Conservation (phyloP, 73 alveolate genomes). For the Symbiodinium pilosum region DNA sequence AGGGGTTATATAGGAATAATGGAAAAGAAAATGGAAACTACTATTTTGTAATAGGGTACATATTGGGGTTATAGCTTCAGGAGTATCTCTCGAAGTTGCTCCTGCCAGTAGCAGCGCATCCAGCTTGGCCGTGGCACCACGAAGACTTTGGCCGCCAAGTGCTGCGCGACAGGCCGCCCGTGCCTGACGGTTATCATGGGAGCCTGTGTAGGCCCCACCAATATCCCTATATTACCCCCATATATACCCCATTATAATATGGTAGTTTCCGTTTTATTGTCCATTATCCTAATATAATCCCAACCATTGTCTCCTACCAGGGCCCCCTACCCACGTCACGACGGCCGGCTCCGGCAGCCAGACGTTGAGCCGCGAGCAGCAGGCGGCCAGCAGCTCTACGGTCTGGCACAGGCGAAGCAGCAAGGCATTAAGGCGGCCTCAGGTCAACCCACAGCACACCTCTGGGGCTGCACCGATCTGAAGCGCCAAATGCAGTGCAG, state of each 20-base stretch:
- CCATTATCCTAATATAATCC: neutral
- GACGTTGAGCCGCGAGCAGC: slow-evolving; percentile 83
- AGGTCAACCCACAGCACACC: neutral
- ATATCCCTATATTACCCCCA: too few species aligned
- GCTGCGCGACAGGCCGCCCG: slow-evolving; percentile 87
- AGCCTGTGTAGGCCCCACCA: too few species aligned
- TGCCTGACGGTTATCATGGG: slow-evolving; percentile 5
- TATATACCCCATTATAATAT: too few species aligned
- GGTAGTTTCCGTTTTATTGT: too few species aligned
- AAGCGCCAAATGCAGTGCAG: slow-evolving; percentile 58
- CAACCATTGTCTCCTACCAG: neutral
- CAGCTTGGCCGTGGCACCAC: slow-evolving; percentile 62
- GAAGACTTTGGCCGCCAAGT: neutral
- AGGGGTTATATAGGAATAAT: too few species aligned
- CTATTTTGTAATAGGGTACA: too few species aligned
- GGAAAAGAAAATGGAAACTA: too few species aligned
- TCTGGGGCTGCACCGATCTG: slow-evolving; percentile 57
- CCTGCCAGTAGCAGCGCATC: slow-evolving; percentile 88
- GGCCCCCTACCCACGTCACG: slow-evolving; percentile 63
- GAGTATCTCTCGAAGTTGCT: too few species aligned
- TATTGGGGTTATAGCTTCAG: too few species aligned
- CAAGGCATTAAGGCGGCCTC: neutral
- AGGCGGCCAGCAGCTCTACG: slow-evolving; percentile 61
- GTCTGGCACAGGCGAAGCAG: neutral
- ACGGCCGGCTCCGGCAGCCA: slow-evolving; percentile 92